Conservation (phyloP, 2,329 filamentous ascomycete species). For the Trichoderma harzianum region DNA sequence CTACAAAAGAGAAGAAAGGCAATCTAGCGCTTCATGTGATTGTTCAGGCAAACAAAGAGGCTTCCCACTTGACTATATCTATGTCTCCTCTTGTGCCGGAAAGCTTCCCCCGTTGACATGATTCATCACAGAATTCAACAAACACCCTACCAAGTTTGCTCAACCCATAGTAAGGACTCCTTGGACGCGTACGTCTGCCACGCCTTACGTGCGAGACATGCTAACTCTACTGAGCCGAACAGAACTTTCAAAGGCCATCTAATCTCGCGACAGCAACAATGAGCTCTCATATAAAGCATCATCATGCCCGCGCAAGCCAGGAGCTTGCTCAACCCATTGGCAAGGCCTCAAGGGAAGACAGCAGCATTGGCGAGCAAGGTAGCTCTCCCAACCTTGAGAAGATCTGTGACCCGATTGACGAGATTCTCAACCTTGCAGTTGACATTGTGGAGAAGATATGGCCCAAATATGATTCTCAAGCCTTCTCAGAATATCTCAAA, state of each 20-base stretch:
- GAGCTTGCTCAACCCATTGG: neutral
- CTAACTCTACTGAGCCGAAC: neutral
- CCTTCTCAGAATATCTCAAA: neutral
- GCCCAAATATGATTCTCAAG: neutral
- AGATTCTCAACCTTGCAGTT: neutral
- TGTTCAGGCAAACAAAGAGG: neutral
- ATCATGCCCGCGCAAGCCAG: neutral
- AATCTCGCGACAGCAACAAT: neutral
- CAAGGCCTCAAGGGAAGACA: neutral
- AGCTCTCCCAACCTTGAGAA: neutral
- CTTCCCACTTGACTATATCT: neutral
- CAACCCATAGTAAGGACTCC: neutral
- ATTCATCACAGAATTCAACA: neutral
- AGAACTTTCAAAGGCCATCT: neutral
- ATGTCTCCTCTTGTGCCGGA: neutral
- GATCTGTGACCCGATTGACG: neutral
- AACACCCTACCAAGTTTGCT: neutral
- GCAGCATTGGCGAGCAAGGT: neutral
- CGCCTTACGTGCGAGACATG: neutral
- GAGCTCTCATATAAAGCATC: neutral
- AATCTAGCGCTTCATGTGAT: neutral
- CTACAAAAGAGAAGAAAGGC: neutral
- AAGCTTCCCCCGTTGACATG: neutral
- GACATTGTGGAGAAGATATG: neutral
- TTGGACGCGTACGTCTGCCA: neutral